A percentile compares a stretch with the other conserved stretches of the same genome.
Conservation (phyloP, 768 basidiomycete species). For the Xerocomellus amylosporus region DNA sequence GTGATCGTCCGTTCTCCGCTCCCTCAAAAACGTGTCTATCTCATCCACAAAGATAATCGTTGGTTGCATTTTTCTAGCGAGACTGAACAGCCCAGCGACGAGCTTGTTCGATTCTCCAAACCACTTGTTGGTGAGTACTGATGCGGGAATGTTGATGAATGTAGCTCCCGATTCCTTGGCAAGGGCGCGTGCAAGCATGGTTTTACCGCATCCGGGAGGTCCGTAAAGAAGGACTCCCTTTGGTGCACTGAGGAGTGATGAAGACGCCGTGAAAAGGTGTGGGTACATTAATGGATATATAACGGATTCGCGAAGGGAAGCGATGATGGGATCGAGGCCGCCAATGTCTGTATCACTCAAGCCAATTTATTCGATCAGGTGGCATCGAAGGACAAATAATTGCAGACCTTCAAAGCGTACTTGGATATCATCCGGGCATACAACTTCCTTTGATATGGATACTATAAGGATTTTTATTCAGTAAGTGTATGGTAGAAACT, state of each 20-base stretch:
- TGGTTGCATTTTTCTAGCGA: conserved; percentile 91
- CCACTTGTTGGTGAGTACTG: conserved; percentile 77
- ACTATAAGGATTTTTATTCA: conserved; percentile 39
- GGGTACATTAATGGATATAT: conserved; percentile 95
- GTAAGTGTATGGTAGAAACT: neutral
- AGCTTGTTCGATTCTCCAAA: conserved; percentile 93
- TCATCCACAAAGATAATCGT: conserved; percentile 99
- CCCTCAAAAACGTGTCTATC: conserved; percentile 92
- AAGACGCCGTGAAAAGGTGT: conserved; percentile 76
- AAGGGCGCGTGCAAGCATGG: conserved; percentile 97
- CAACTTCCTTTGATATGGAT: conserved; percentile 88
- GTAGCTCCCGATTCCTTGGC: conserved; percentile 97
- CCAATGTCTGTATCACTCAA: conserved; percentile 65
- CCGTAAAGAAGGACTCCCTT: conserved; percentile 96
- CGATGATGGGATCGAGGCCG: conserved; percentile 87
- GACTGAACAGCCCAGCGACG: conserved; percentile 89
- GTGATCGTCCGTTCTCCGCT: conserved; percentile 85
- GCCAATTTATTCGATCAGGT: neutral
- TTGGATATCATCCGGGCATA: conserved; percentile 86
- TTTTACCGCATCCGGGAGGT: conserved; percentile 98
- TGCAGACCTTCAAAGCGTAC: conserved; percentile 68
- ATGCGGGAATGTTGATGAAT: conserved; percentile 85
- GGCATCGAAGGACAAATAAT: neutral
- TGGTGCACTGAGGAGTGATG: conserved; percentile 82
- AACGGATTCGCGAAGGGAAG: conserved; percentile 89